Evolutionary conservation across 768 basidiomycete species (phyloP), one percentile per base, ranked within the genome.

Genomic region (Leccinum longicurvipes): DNA sequence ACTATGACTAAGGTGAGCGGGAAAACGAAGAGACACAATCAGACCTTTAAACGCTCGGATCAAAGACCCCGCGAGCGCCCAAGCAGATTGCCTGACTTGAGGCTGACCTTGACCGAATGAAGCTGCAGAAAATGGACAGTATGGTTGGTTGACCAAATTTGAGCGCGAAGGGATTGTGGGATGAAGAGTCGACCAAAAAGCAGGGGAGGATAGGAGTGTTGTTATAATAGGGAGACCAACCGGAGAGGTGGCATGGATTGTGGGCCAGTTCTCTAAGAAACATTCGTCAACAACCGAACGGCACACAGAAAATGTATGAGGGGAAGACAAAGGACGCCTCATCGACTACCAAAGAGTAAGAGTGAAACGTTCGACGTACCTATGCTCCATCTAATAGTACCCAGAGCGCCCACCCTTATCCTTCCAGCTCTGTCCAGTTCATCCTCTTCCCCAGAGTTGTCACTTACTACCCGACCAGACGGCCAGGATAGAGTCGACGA

Each of bases 361-460:
- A 46, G 23, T 19, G 29, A 46, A 51, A 54, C 65, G 31, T 47
- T 28, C 17, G 21, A 74, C 81, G 48, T 68, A 89, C 86, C 81
- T 51, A 89, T 50, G 4, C 87, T 65, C 81, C 84, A 89, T 57
- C 75, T 76, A 11, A 89, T 60, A 7, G 81, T 82, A 12, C 87
- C 87, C 17, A 93, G 74, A 3, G 82, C 87, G 28, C 83, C 81
- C 12, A 88, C 79, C 19, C 91, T 77, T 48, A 93, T 60, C 50
- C 91, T 77, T 8, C 87, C 90, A 47, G 77, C 79, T 45, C 87
- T 73, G 63, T 93, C 91, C n/a, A 70, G 65, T 50, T 86, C 85
- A 44, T 71, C 80, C 70, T 93, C 91, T 51, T 89, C 87, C 63
- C 17, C 80, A 71, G 6, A 73, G 14, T 68, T 72, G 50, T 69